These are phyloP conservation scores for Colletotrichum sp. DNA, from an alignment of 2,329 filamentous ascomycete species.

Conservation along the genomic window DNA sequence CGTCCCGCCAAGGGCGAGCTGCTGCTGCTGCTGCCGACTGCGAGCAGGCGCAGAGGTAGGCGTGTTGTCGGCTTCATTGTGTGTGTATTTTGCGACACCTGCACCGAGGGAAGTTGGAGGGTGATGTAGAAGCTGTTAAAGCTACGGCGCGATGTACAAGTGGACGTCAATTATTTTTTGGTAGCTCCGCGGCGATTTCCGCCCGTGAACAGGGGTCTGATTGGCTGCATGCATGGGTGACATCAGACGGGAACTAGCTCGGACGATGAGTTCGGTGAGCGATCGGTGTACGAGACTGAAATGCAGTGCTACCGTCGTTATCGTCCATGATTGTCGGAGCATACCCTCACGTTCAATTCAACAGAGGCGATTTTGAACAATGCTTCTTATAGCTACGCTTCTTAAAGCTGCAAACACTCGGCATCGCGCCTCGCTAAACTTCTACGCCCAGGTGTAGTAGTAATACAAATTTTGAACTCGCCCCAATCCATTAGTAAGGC, in stretches of 20 bases:
- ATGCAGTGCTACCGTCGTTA: not conserved
- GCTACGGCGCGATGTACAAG: not conserved
- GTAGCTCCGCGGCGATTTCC: not conserved
- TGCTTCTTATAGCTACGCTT: not conserved
- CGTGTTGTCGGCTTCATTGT: constrained; percentile 47
- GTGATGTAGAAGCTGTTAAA: not conserved
- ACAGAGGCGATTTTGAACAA: not conserved
- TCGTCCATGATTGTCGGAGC: not conserved
- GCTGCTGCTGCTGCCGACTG: constrained; percentile 2
- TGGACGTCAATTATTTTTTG: constrained; percentile 12
- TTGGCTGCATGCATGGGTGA: constrained; percentile 6
- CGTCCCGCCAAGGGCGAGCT: constrained; percentile 23
- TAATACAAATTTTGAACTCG: constrained; percentile 14
- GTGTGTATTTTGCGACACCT: not conserved
- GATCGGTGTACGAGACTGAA: not conserved
- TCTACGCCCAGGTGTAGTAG: constrained; percentile 12
- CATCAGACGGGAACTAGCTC: not conserved
- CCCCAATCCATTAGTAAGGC: constrained; percentile 45
- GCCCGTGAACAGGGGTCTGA: not conserved
- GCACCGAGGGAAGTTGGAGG: not conserved
- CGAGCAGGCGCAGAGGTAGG: constrained; percentile 36
- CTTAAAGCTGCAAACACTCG: constrained; percentile 9
- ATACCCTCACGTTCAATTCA: not conserved
- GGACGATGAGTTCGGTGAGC: not conserved
- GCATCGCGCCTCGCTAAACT: constrained; percentile 18